phyloP scores from a whole-genome alignment of 148 eudicot species.

The Limonium bicolor region DNA sequence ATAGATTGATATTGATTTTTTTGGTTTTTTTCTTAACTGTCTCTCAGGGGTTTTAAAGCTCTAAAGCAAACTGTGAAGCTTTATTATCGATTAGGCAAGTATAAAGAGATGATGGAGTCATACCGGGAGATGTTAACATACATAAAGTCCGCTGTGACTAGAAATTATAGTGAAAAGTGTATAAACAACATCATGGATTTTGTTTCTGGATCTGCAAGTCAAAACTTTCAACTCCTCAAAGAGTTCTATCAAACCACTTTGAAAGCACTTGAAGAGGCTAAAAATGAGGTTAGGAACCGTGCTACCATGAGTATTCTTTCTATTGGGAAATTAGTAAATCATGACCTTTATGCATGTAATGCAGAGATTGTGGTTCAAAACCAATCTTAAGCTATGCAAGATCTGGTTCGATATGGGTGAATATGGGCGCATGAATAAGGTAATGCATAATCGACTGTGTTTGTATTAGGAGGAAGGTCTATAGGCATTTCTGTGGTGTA shows the following conservation, averaged over 20 bases:
- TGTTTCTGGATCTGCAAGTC: constrained; percentile 95
- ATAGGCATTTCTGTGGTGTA: too few species aligned
- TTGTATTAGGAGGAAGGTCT: too few species aligned
- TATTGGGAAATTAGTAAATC: not conserved
- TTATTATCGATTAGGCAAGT: constrained; percentile 76
- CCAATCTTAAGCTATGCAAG: constrained; percentile 95
- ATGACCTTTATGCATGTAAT: not conserved
- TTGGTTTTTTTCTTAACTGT: too few species aligned
- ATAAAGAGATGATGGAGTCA: constrained; percentile 94
- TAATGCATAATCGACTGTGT: constrained; percentile 5
- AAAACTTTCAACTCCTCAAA: constrained; percentile 77
- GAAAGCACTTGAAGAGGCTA: constrained; percentile 97
- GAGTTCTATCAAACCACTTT: constrained; percentile 91
- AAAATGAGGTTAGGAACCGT: constrained; percentile 68
- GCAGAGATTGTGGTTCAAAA: constrained; percentile 98
- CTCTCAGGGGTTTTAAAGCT: constrained; percentile 99
- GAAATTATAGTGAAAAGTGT: constrained; percentile 96
- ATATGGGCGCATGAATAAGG: constrained; percentile 98
- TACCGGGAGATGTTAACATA: constrained; percentile 94
- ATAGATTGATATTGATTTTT: too few species aligned
- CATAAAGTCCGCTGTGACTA: constrained; percentile 90
- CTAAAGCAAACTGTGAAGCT: constrained; percentile 96
- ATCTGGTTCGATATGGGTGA: constrained; percentile 99
- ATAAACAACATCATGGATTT: constrained; percentile 98
- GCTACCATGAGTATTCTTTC: not conserved